A percentile compares a stretch with the other conserved stretches of the same genome.
Evolutionary conservation across 1,284 basidiomycete species (phyloP).

Genomic region (Pterulicium gracile): DNA sequence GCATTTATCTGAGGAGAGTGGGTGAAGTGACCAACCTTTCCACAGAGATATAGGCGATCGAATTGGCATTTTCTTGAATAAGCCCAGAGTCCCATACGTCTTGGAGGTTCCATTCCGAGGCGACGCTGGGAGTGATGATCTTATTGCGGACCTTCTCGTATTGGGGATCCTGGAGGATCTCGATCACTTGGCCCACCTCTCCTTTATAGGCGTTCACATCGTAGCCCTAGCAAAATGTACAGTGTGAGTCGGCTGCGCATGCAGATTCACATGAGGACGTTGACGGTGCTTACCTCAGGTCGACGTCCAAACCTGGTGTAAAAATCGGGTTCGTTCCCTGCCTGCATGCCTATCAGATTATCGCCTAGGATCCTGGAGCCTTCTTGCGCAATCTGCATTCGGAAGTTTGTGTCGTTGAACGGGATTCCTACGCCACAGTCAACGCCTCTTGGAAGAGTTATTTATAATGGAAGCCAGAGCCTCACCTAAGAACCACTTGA

Average conservation of each 20-base stretch:
- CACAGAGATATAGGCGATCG: conserved; percentile 39
- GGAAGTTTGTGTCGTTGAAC: conserved; percentile 40
- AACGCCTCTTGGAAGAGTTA: background rate
- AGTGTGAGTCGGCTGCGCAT: no score
- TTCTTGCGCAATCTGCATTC: conserved; percentile 31
- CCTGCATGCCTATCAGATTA: conserved; percentile 32
- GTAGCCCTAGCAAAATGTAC: no score
- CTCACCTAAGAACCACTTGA: conserved; percentile 38
- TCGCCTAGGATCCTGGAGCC: conserved; percentile 32
- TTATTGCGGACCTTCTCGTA: conserved; percentile 32
- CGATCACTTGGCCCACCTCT: conserved; percentile 21
- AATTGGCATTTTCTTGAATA: conserved; percentile 32
- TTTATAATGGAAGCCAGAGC: background rate
- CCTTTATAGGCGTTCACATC: conserved; percentile 30
- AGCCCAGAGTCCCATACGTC: conserved; percentile 50
- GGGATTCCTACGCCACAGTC: conserved; percentile 29
- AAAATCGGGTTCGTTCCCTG: conserved; percentile 50
- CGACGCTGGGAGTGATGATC: conserved; percentile 53
- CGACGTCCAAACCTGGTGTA: conserved; percentile 17
- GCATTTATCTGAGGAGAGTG: no score
- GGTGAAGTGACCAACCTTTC: conserved; percentile 31
- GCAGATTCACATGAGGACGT: background rate
- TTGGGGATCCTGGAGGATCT: conserved; percentile 29
- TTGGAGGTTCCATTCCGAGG: conserved; percentile 38
- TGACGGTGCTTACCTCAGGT: conserved; percentile 9